phyloP scores from a whole-genome alignment of 495 filamentous ascomycete genomes.

The Penicillium tannophilum region DNA sequence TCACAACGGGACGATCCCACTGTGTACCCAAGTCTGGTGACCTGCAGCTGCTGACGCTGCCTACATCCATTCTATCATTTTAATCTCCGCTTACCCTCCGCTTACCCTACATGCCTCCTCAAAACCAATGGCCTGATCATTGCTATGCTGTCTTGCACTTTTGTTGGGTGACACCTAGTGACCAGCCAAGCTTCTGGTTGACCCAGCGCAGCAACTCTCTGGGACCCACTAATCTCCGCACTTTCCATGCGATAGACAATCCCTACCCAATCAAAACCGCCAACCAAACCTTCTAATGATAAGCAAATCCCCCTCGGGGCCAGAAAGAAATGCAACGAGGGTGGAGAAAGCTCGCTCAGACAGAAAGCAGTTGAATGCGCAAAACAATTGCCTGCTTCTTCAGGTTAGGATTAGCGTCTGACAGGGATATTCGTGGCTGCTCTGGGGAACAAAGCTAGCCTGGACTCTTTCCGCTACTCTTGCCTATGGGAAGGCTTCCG shows the following conservation, averaged over 20 bases:
- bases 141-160: not conserved
- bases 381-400: not conserved
- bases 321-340: too few relatives aligned
- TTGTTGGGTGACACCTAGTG: not conserved
- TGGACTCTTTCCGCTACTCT: slow-evolving; percentile 8
- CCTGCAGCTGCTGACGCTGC: slow-evolving; percentile 3
- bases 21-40: not conserved
- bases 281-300: slow-evolving; percentile 3
- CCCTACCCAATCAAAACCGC: slow-evolving; percentile 18
- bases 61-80: not conserved
- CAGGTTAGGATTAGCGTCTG: not conserved
- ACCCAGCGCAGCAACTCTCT: slow-evolving; percentile 10
- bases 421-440: slow-evolving; percentile 3
- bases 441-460: slow-evolving; percentile 4
- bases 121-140: not conserved
- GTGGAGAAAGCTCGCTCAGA: not conserved
- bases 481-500: slow-evolving; percentile 22
- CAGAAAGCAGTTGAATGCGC: not conserved
- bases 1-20: slow-evolving; percentile 24
- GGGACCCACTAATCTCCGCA: slow-evolving; percentile 27
- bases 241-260: slow-evolving; percentile 23
- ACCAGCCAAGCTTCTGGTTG: slow-evolving; percentile 9
- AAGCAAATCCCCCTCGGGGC: slow-evolving; percentile 4
- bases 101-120: not conserved
- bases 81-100: not conserved